phyloP scores from a whole-genome alignment of 2,329 filamentous ascomycete species.

The Knufia petricola region DNA sequence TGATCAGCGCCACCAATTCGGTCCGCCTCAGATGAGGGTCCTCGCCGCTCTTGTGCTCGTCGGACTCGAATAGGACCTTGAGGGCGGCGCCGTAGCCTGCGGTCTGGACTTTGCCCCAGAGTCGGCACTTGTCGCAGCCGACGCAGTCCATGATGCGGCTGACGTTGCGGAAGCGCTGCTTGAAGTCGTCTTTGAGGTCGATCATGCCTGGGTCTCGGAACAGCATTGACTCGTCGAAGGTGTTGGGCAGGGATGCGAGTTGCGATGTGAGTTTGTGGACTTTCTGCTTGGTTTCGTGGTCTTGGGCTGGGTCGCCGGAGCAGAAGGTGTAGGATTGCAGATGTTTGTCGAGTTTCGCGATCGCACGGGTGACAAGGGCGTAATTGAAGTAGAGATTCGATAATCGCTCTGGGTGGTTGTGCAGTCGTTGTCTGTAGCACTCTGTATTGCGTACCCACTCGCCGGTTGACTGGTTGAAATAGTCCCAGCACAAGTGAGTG shows the following conservation, averaged over 20 bases:
- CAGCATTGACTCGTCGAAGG: conserved; percentile 94
- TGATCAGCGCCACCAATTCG: conserved; percentile 87
- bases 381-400: conserved; percentile 99
- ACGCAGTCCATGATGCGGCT: conserved; percentile 97
- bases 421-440: conserved; percentile 82
- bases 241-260: conserved; percentile 58
- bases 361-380: conserved; percentile 80
- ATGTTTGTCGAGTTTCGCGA: conserved; percentile 79
- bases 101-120: conserved; percentile 96
- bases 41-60: conserved; percentile 52
- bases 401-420: conserved; percentile 77
- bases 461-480: conserved; percentile 88
- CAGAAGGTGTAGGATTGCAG: conserved; percentile 84
- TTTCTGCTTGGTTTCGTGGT: conserved; percentile 68
- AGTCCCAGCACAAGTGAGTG: conserved; percentile 91
- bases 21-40: conserved; percentile 72
- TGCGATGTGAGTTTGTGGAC: conserved; percentile 64
- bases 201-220: conserved; percentile 61
- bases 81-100: conserved; percentile 88
- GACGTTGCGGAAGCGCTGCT: conserved; percentile 92
- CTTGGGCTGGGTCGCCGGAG: conserved; percentile 70
- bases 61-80: conserved; percentile 93
- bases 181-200: conserved; percentile 90
- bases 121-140: conserved; percentile 93
- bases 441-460: conserved; percentile 82